Evolutionary conservation across 2,329 filamentous ascomycete species (phyloP).

Genomic region (Colletotrichum gloeosporioides): DNA sequence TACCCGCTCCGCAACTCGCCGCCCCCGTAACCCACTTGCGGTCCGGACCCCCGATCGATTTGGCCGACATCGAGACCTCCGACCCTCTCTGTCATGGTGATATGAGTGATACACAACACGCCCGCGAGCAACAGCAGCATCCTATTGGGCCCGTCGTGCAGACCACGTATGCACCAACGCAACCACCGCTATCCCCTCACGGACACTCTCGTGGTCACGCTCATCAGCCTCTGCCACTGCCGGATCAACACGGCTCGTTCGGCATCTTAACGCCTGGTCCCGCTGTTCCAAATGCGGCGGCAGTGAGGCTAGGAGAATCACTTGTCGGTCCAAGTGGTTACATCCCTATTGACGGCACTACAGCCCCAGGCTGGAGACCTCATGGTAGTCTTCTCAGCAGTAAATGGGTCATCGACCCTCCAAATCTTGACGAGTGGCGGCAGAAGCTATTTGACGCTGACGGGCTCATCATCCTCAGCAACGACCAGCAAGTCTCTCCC

Average conservation of each 20-base stretch:
- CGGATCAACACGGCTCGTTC: constrained; percentile 46
- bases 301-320: constrained; percentile 40
- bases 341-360: constrained; percentile 14
- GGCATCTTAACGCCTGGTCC: constrained; percentile 47
- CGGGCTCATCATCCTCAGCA: constrained; percentile 72
- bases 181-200: not conserved
- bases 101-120: not conserved
- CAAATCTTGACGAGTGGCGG: constrained; percentile 72
- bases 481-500: constrained; percentile 67
- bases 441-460: constrained; percentile 78
- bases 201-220: not conserved
- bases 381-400: constrained; percentile 57
- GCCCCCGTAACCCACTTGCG: constrained; percentile 12
- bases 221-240: not conserved
- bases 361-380: constrained; percentile 31
- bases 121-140: constrained; percentile 4
- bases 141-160: not conserved
- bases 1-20: not conserved
- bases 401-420: constrained; percentile 69
- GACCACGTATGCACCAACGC: not conserved
- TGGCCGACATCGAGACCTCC: not conserved
- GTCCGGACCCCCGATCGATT: constrained; percentile 6
- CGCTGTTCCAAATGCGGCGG: constrained; percentile 32
- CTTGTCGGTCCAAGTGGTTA: constrained; percentile 33
- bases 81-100: not conserved